Conservation (phyloP, 2,329 filamentous ascomycete species). For the Epichloe sylvatica region DNA sequence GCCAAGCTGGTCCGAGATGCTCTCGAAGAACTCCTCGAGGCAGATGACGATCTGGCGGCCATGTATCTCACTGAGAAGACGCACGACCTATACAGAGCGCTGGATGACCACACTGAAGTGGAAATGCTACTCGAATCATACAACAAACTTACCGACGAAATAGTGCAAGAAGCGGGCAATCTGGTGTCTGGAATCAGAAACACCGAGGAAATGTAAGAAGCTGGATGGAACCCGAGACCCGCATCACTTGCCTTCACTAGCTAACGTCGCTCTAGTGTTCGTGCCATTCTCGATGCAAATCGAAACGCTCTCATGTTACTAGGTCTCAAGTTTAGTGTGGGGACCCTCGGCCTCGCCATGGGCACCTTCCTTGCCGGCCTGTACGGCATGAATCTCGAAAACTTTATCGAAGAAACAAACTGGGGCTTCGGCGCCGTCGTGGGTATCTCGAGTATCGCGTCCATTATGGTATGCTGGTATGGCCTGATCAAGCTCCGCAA, state of each 20-base stretch:
- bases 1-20: conserved; percentile 86
- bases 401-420: conserved; percentile 91
- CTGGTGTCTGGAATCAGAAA: conserved; percentile 90
- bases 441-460: conserved; percentile 54
- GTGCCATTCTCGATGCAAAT: conserved; percentile 94
- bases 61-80: conserved; percentile 94
- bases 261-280: conserved; percentile 47
- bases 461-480: conserved; percentile 66
- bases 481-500: conserved; percentile 71
- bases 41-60: conserved; percentile 81
- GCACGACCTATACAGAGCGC: conserved; percentile 54
- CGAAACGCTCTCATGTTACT: conserved; percentile 96
- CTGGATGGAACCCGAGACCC: background rate
- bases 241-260: background rate
- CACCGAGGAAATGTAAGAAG: conserved; percentile 84
- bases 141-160: conserved; percentile 95
- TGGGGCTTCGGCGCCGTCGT: conserved; percentile 73
- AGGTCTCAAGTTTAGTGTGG: conserved; percentile 90
- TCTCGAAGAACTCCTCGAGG: conserved; percentile 88
- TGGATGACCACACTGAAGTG: conserved; percentile 88
- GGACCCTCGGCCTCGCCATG: conserved; percentile 84
- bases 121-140: conserved; percentile 96
- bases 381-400: conserved; percentile 99
- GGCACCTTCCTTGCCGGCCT: conserved; percentile 94
- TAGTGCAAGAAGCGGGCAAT: conserved; percentile 88